Percentiles rank a stretch among this genome's conserved stretches.
Evolutionary conservation across 2,329 filamentous ascomycete species (phyloP).

Genomic region (Neopestalotiopsis clavispora): DNA sequence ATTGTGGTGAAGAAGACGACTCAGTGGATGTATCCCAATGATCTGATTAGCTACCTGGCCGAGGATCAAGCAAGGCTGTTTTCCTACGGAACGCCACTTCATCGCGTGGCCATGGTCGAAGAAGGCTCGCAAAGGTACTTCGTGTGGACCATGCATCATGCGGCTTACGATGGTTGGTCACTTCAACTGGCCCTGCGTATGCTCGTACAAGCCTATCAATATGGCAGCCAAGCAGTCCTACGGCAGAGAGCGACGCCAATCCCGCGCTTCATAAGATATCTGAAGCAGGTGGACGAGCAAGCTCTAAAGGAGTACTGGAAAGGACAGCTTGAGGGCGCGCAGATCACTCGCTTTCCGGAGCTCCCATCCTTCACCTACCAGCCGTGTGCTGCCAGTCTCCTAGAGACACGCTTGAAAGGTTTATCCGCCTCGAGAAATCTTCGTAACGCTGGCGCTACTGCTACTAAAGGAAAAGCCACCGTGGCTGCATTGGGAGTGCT

Average conservation of each 20-base stretch:
- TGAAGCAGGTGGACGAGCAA: slow-evolving; percentile 10
- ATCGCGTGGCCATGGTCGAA: slow-evolving; percentile 1
- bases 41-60: not conserved
- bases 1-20: not conserved
- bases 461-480: too few relatives aligned
- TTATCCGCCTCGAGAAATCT: not conserved
- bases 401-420: not conserved
- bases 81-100: slow-evolving; percentile 5
- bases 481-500: not conserved
- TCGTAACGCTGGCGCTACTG: too few relatives aligned
- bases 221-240: not conserved
- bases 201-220: slow-evolving; percentile 2
- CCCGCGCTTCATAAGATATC: slow-evolving; percentile 9
- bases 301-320: not conserved
- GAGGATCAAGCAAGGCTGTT: not conserved
- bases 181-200: not conserved
- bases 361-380: slow-evolving; percentile 2
- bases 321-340: not conserved
- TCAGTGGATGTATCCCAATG: not conserved
- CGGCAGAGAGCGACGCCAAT: not conserved
- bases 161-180: slow-evolving; percentile 18
- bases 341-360: not conserved
- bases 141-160: slow-evolving; percentile 18
- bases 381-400: not conserved
- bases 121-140: slow-evolving; percentile 5